Conservation (phyloP, 495 filamentous ascomycete species). For the Hypoxylon cercidicola region DNA sequence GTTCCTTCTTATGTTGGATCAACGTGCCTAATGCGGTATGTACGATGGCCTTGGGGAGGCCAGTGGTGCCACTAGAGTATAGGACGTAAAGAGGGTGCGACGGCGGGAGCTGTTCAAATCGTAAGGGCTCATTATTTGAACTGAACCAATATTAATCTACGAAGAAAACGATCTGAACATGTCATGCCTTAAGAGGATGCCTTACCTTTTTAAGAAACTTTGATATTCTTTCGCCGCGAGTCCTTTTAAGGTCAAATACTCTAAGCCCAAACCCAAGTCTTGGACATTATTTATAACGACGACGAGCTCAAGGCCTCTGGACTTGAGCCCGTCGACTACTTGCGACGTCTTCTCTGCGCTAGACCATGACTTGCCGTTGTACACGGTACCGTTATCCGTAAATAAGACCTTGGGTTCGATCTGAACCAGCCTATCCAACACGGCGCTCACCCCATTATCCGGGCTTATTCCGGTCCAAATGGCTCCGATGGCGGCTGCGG, state of each 20-base stretch:
- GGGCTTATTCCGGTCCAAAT: conserved; percentile 91
- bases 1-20: conserved; percentile 95
- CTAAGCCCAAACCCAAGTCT: conserved; percentile 58
- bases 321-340: conserved; percentile 70
- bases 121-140: conserved; percentile 56
- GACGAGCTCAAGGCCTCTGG: conserved; percentile 66
- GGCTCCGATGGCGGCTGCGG: conserved; percentile 81
- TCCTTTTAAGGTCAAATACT: conserved; percentile 55
- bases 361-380: conserved; percentile 86
- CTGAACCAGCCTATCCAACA: conserved; percentile 84
- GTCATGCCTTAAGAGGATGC: conserved; percentile 28
- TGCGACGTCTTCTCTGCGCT: conserved; percentile 76
- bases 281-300: conserved; percentile 75
- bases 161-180: background rate
- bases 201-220: conserved; percentile 49
- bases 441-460: conserved; percentile 76
- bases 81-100: conserved; percentile 91
- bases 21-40: conserved; percentile 89
- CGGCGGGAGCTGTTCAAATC: conserved; percentile 78
- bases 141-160: conserved; percentile 37
- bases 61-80: conserved; percentile 89
- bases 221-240: conserved; percentile 61
- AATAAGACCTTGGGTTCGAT: conserved; percentile 84
- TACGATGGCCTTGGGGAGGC: conserved; percentile 90
- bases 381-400: conserved; percentile 84